phyloP scores from a whole-genome alignment of 2,329 filamentous ascomycete genomes.

The Clarireedia paspali region DNA sequence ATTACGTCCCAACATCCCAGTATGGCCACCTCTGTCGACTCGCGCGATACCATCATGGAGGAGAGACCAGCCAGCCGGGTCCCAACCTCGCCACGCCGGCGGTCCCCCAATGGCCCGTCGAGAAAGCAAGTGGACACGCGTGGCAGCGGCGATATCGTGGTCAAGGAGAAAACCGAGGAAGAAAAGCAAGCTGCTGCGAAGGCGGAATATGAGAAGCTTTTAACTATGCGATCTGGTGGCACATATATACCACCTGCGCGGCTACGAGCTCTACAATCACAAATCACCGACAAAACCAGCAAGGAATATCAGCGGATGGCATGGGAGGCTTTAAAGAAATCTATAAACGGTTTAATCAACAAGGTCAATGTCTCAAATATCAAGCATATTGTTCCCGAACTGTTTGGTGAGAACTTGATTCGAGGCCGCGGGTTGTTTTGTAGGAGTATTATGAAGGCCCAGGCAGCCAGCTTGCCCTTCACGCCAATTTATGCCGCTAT shows the following conservation, averaged over 20 bases:
- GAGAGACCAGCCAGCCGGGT: constrained; percentile 10
- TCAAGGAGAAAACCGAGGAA: constrained; percentile 52
- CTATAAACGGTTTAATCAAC: constrained; percentile 97
- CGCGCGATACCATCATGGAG: constrained; percentile 15
- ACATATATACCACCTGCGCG: constrained; percentile 93
- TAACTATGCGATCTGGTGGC: constrained; percentile 88
- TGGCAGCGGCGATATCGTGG: constrained; percentile 15
- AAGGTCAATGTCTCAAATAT: constrained; percentile 98
- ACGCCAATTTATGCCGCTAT: constrained; percentile 95
- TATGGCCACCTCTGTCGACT: constrained; percentile 7
- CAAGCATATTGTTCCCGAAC: constrained; percentile 91
- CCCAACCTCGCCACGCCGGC: constrained; percentile 17
- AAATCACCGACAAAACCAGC: constrained; percentile 92
- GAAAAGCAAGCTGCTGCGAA: constrained; percentile 84
- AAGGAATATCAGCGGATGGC: constrained; percentile 99
- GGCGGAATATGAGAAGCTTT: constrained; percentile 86
- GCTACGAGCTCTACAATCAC: constrained; percentile 83
- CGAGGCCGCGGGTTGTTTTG: constrained; percentile 89
- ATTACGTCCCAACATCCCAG: not conserved
- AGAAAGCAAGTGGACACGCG: constrained; percentile 12
- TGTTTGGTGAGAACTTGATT: constrained; percentile 91
- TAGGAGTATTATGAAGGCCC: constrained; percentile 95
- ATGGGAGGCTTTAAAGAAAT: constrained; percentile 98
- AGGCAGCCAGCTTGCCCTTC: constrained; percentile 90
- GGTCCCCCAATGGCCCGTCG: constrained; percentile 20